Evolutionary conservation across 2,329 filamentous ascomycete species (phyloP).

Genomic region (Huntiella bhutanensis): DNA sequence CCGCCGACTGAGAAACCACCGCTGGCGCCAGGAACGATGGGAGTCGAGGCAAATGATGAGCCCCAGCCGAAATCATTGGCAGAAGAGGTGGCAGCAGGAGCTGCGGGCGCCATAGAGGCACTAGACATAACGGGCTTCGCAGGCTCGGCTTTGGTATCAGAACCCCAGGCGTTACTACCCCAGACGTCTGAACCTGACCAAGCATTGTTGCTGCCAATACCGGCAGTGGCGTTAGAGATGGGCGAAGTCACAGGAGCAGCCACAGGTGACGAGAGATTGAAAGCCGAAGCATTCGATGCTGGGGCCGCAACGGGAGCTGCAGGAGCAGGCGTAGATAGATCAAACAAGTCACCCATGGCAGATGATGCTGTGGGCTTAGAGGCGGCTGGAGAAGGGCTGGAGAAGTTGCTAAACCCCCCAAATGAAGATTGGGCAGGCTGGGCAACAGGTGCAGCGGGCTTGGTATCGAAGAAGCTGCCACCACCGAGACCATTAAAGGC

Average conservation of each 20-base stretch:
- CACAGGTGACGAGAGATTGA: slow-evolving; percentile 43
- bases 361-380: slow-evolving; percentile 31
- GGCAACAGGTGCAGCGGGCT: slow-evolving; percentile 23
- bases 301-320: slow-evolving; percentile 25
- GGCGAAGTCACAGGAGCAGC: slow-evolving; percentile 22
- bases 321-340: slow-evolving; percentile 40
- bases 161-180: slow-evolving; percentile 72
- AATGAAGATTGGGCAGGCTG: slow-evolving; percentile 32
- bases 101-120: slow-evolving; percentile 31
- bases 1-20: slow-evolving; percentile 26
- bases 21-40: slow-evolving; percentile 40
- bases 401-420: slow-evolving; percentile 47
- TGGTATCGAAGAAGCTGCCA: slow-evolving; percentile 67
- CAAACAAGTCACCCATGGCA: slow-evolving; percentile 63
- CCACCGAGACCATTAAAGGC: slow-evolving; percentile 40
- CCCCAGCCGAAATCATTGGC: slow-evolving; percentile 43
- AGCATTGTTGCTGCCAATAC: slow-evolving; percentile 21
- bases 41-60: slow-evolving; percentile 33
- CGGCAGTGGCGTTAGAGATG: slow-evolving; percentile 13
- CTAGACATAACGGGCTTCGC: slow-evolving; percentile 28
- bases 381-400: slow-evolving; percentile 26
- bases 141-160: slow-evolving; percentile 29
- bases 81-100: slow-evolving; percentile 21
- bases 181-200: slow-evolving; percentile 51
- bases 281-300: slow-evolving; percentile 43